phyloP scores from a whole-genome alignment of 345 rosid genomes.

The Aurinia saxatilis region DNA sequence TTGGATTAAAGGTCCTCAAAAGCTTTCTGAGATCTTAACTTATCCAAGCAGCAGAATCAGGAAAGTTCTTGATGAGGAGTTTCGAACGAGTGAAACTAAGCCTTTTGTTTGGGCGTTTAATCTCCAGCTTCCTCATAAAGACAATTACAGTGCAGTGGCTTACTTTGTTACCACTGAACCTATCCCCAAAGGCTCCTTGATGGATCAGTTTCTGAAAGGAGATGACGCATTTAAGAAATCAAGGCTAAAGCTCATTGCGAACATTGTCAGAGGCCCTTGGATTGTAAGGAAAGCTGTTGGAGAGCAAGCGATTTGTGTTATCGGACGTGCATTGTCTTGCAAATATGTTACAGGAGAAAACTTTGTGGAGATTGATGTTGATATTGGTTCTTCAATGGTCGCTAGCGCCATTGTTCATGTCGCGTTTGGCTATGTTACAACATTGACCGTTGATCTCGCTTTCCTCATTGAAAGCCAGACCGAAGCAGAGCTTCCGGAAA shows the following conservation, averaged over 20 bases:
- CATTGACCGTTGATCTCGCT: conserved; percentile 90
- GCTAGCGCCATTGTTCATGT: conserved; percentile 93
- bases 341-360: conserved; percentile 43
- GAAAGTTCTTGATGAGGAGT: conserved; percentile 50
- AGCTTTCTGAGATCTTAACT: conserved; percentile 51
- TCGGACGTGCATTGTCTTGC: conserved; percentile 81
- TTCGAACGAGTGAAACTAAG: conserved; percentile 40
- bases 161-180: conserved; percentile 63
- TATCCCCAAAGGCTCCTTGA: conserved; percentile 59
- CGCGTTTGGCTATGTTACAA: conserved; percentile 77
- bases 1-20: conserved; percentile 69
- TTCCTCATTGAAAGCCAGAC: conserved; percentile 80
- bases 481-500: conserved; percentile 84
- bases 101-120: conserved; percentile 97
- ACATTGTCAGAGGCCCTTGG: conserved; percentile 97
- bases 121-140: conserved; percentile 87
- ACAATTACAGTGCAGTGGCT: conserved; percentile 80
- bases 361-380: conserved; percentile 78
- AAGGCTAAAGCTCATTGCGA: conserved; percentile 86
- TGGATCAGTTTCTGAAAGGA: conserved; percentile 66
- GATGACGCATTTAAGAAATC: conserved; percentile 70
- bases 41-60: conserved; percentile 53
- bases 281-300: conserved; percentile 94
- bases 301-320: conserved; percentile 90
- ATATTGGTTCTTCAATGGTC: conserved; percentile 93